phyloP scores from a whole-genome alignment of 23 red algal species.

The Gracilaria gracilis region DNA sequence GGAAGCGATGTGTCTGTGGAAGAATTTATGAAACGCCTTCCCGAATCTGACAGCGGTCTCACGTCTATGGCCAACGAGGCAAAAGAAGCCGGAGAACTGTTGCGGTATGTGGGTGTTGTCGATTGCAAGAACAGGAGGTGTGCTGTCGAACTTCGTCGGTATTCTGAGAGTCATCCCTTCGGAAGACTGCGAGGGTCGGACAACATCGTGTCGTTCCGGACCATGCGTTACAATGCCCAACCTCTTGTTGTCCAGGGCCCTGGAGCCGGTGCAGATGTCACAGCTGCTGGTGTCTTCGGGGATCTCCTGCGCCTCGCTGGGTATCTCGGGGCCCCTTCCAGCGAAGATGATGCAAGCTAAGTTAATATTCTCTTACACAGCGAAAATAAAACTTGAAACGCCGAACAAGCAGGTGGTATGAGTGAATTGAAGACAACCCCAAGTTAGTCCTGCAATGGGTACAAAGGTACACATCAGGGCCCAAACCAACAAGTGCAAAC shows the following conservation, averaged over 20 bases:
- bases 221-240: slow-evolving; percentile 92
- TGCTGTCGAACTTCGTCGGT: slow-evolving; percentile 85
- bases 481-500: too few relatives aligned
- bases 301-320: slow-evolving; percentile 90
- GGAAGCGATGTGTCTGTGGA: slow-evolving; percentile 74
- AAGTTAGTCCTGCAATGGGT: too few relatives aligned
- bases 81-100: slow-evolving; percentile 64
- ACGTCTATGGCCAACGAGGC: slow-evolving; percentile 83
- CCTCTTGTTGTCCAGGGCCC: slow-evolving; percentile 95
- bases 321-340: slow-evolving; percentile 87
- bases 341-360: slow-evolving; percentile 20
- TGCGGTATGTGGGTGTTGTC: slow-evolving; percentile 95
- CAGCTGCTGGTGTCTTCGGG: slow-evolving; percentile 95
- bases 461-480: too few relatives aligned
- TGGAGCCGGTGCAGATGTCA: slow-evolving; percentile 94
- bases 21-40: slow-evolving; percentile 85
- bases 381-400: too few relatives aligned
- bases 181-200: slow-evolving; percentile 91
- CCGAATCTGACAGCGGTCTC: slow-evolving; percentile 83
- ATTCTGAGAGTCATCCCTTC: slow-evolving; percentile 87
- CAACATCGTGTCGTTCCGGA: slow-evolving; percentile 97
- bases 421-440: too few relatives aligned
- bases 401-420: too few relatives aligned
- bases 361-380: not conserved
- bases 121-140: slow-evolving; percentile 70